These are phyloP conservation scores for Jasminum sambac DNA, from an alignment of 257 asterid genomes.

Conservation along the genomic window DNA sequence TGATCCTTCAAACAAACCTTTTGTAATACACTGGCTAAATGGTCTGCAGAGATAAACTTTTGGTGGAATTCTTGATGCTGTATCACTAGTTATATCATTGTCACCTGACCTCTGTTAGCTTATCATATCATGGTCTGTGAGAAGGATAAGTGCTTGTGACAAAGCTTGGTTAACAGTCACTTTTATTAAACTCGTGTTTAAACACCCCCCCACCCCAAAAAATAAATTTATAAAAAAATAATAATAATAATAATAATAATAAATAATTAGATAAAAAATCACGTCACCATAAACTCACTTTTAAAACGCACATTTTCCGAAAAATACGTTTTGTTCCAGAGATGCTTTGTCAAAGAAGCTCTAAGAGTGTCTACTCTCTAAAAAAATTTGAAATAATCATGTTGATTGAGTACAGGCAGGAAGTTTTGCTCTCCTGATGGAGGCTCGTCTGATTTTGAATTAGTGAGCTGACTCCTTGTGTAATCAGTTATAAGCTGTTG, in stretches of 20 bases:
- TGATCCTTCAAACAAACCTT: not conserved
- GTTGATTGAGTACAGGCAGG: not conserved
- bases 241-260: too few relatives aligned
- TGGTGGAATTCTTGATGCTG: conserved; percentile 7
- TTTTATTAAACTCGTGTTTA: too few relatives aligned
- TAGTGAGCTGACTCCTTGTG: not conserved
- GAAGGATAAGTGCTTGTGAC: too few relatives aligned
- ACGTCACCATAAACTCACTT: too few relatives aligned
- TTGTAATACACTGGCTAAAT: conserved; percentile 4
- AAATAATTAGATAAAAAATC: too few relatives aligned
- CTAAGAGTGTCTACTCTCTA: not conserved
- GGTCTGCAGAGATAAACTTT: not conserved
- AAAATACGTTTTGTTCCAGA: too few relatives aligned
- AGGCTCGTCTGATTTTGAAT: conserved; percentile 14
- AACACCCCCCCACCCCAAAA: too few relatives aligned
- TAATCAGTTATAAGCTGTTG: conserved; percentile 3
- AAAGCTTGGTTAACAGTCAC: too few relatives aligned
- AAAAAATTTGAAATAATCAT: not conserved
- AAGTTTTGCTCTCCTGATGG: not conserved
- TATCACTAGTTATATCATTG: not conserved
- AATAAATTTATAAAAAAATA: too few relatives aligned
- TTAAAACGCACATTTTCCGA: too few relatives aligned
- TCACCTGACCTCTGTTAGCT: not conserved
- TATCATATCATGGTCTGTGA: not conserved
- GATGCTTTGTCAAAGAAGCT: too few relatives aligned